Conservation (phyloP, 345 rosid species). For the Linum usitatissimum region DNA sequence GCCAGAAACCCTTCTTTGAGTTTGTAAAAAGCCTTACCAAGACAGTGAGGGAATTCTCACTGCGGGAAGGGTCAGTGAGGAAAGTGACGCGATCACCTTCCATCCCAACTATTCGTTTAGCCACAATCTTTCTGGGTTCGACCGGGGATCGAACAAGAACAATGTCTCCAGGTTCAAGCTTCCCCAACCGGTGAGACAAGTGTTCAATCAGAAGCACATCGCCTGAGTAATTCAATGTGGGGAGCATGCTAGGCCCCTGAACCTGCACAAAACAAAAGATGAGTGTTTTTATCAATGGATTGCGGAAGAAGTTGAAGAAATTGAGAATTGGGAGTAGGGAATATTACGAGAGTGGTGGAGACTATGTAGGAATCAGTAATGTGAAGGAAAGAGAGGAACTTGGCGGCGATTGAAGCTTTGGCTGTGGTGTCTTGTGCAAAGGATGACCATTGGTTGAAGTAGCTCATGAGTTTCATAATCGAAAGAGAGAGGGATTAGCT, state of each 20-base stretch:
- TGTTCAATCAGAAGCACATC: conserved; percentile 57
- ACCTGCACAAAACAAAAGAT: conserved; percentile 43
- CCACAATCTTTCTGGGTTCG: conserved; percentile 46
- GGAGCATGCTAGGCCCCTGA: conserved; percentile 74
- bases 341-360: conserved; percentile 43
- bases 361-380: conserved; percentile 46
- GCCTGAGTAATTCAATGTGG: conserved; percentile 58
- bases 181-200: conserved; percentile 53
- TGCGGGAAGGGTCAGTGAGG: conserved; percentile 19
- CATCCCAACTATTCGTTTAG: conserved; percentile 57
- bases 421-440: conserved; percentile 32
- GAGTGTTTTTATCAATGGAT: not conserved
- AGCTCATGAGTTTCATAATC: not conserved
- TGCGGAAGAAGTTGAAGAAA: not conserved
- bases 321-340: not conserved
- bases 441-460: conserved; percentile 28
- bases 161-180: conserved; percentile 54
- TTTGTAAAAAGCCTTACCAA: conserved; percentile 3
- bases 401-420: conserved; percentile 19
- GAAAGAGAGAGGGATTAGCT: not conserved
- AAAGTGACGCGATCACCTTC: conserved; percentile 61
- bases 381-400: conserved; percentile 42
- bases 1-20: too few species aligned
- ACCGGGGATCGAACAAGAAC: conserved; percentile 60
- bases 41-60: conserved; percentile 7